Conservation (phyloP, 805 yeast genomes). For the Nakazawaea peltata region DNA sequence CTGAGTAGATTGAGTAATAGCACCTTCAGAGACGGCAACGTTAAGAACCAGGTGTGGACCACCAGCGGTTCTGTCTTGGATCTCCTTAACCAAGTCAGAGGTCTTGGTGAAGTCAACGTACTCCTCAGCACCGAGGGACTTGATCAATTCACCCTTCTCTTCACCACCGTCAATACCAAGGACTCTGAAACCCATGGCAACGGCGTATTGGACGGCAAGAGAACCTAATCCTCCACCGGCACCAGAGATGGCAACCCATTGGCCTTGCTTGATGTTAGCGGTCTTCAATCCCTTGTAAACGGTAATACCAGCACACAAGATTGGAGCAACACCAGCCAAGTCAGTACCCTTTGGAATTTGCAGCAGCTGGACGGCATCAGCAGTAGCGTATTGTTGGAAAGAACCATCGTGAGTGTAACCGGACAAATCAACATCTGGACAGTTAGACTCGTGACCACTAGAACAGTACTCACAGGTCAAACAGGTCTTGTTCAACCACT, state of each 20-base stretch:
- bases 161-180: constrained; percentile 67
- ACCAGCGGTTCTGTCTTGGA: constrained; percentile 53
- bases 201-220: constrained; percentile 66
- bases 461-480: constrained; percentile 70
- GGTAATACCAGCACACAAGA: constrained; percentile 87
- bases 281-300: constrained; percentile 87
- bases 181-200: constrained; percentile 70
- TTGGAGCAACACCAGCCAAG: constrained; percentile 70
- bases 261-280: constrained; percentile 59
- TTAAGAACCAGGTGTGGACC: constrained; percentile 74
- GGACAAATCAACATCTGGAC: constrained; percentile 62
- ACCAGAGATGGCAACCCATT: constrained; percentile 73
- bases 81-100: constrained; percentile 46
- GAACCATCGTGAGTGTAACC: constrained; percentile 91
- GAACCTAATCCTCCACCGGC: constrained; percentile 80
- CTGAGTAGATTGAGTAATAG: constrained; percentile 52
- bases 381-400: constrained; percentile 86
- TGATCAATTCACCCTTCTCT: constrained; percentile 47
- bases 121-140: constrained; percentile 57
- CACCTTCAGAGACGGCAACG: constrained; percentile 65
- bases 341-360: constrained; percentile 67
- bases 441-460: constrained; percentile 59
- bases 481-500: constrained; percentile 80
- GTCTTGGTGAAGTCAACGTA: constrained; percentile 52
- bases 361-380: constrained; percentile 84